Conservation (phyloP, 179 eudicot species). For the Carnegiea gigantea region DNA sequence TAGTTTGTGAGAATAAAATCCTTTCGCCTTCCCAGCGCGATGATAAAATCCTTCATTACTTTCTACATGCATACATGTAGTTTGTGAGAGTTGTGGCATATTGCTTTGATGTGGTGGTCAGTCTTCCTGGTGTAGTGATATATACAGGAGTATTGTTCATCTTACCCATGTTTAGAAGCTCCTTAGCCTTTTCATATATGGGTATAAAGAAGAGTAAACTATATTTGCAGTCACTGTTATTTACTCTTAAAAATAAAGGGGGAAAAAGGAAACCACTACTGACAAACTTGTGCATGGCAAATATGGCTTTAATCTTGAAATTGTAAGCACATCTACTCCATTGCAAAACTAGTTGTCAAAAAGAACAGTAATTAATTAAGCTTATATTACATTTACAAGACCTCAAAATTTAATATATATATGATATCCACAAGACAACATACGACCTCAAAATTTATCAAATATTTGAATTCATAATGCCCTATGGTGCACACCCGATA, state of each 20-base stretch:
- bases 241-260: neutral
- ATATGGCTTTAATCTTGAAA: neutral
- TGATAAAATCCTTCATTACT: too few species aligned
- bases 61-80: too few species aligned
- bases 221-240: neutral
- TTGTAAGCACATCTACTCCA: neutral
- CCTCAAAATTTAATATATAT: too few species aligned
- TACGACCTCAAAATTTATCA: too few species aligned
- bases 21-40: too few species aligned
- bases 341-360: neutral
- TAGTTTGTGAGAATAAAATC: neutral
- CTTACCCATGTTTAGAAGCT: neutral
- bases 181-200: neutral
- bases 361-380: neutral
- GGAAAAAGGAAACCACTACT: neutral
- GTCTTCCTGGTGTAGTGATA: too few species aligned
- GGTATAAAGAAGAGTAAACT: neutral
- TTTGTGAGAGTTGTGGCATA: too few species aligned
- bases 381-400: neutral
- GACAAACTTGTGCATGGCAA: neutral
- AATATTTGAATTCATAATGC: too few species aligned
- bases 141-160: neutral
- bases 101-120: too few species aligned
- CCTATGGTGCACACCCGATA: too few species aligned
- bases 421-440: too few species aligned